Conservation (phyloP, 768 basidiomycete genomes). For the Boletus reticuloceps region DNA sequence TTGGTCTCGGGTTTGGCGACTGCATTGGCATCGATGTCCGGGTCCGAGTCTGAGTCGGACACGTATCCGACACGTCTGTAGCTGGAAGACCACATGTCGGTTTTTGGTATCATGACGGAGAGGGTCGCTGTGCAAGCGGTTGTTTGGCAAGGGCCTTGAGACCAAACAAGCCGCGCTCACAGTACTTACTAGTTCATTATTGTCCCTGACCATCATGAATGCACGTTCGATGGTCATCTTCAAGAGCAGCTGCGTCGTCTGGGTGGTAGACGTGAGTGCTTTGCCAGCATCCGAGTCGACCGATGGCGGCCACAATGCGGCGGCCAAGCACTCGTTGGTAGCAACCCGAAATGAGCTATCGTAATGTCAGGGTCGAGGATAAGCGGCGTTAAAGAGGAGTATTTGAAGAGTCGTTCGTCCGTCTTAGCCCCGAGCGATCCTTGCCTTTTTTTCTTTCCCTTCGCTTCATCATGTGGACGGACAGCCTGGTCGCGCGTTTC, state of each 20-base stretch:
- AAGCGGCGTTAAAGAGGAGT: not conserved
- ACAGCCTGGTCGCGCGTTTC: conserved; percentile 12
- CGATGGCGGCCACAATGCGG: too few species aligned
- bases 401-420: not conserved
- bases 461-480: conserved; percentile 10
- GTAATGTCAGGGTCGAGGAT: not conserved
- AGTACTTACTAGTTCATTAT: too few species aligned
- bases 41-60: conserved; percentile 20
- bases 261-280: too few species aligned
- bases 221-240: too few species aligned
- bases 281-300: too few species aligned
- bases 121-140: not conserved
- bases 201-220: too few species aligned
- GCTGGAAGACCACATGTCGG: not conserved
- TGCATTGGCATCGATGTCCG: conserved; percentile 8
- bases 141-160: conserved; percentile 1
- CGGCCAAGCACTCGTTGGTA: too few species aligned
- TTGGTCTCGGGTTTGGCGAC: conserved; percentile 7
- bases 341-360: not conserved
- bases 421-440: not conserved
- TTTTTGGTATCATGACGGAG: not conserved
- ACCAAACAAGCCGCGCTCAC: not conserved
- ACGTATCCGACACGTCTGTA: conserved; percentile 12
- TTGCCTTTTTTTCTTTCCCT: not conserved
- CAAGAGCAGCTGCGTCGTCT: too few species aligned